These are phyloP conservation scores for Talaromyces islandicus DNA, from an alignment of 2,329 filamentous ascomycete genomes.

Conservation along the genomic window DNA sequence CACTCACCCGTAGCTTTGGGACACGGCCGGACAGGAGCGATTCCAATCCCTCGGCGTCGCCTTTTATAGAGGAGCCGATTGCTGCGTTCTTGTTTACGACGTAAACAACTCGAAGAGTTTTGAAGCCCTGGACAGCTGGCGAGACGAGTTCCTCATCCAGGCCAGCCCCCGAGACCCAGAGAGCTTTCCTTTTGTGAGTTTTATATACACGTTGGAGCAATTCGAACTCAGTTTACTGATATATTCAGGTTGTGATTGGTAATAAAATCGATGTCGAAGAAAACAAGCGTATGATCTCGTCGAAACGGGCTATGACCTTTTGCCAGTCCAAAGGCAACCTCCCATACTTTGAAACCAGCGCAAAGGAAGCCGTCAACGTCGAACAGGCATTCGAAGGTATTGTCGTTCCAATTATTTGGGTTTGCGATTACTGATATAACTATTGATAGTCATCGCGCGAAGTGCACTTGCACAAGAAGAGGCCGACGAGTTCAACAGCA, in stretches of 20 bases:
- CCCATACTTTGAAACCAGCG: conserved; percentile 98
- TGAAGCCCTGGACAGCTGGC: conserved; percentile 95
- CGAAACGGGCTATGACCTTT: conserved; percentile 93
- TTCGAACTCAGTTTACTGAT: not conserved
- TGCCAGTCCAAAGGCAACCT: conserved; percentile 97
- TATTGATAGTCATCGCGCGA: conserved; percentile 73
- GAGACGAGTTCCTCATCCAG: conserved; percentile 97
- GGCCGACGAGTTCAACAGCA: conserved; percentile 84
- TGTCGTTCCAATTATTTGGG: conserved; percentile 10
- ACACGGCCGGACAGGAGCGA: conserved; percentile 93
- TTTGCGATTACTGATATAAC: conserved; percentile 9
- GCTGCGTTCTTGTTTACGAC: conserved; percentile 95
- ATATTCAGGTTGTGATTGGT: conserved; percentile 73
- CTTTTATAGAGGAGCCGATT: conserved; percentile 96
- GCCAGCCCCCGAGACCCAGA: conserved; percentile 93
- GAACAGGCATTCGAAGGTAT: conserved; percentile 76
- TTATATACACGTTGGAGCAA: not conserved
- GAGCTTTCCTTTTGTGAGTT: conserved; percentile 92
- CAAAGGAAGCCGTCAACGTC: conserved; percentile 97
- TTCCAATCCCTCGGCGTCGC: conserved; percentile 96
- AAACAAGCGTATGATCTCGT: conserved; percentile 93
- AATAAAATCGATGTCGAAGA: conserved; percentile 99
- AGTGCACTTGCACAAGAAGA: conserved; percentile 96
- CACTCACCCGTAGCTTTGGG: conserved; percentile 68
- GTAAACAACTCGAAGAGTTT: conserved; percentile 99